Base-by-base conservation (phyloP, 176 grass and related monocot species). In the Avena atlantica region DNA sequence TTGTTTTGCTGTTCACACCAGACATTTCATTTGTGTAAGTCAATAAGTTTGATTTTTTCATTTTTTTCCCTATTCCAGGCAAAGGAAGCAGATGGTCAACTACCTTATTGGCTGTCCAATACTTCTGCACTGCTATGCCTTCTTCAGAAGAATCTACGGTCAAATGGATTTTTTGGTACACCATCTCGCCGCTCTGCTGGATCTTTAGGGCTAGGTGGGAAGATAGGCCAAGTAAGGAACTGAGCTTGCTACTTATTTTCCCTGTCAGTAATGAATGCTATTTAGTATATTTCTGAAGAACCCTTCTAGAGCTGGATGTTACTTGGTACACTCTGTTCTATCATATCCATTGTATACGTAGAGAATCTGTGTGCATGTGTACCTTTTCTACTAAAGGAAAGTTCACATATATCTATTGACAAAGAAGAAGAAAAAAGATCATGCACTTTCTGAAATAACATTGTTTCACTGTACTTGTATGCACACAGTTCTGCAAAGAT, bases 101-200 rank as follows among this genome's bases (percentile, higher is more conserved):
- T 99, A 40, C 92, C 97, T 68, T 99, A 99, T 88, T 99, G 97
- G 97, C 70, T 99, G 55, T 96, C 94, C 61, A 99, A 99, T 89
- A 91, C 90, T 21, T 96, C 94, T 85, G 90, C 91, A 59, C 86
- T 99, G 80, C 70, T 96, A 68, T 99, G 97, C 85, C 92, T 99
- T 90, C 78, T 99, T 79, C 97, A 99, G 79, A 99, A 78, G 87
- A 99, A 99, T 78, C 87, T 99, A 50, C 94, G 94, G 19, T 91
- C 94, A 77, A 93, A 96, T 76, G 94, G 94, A 72, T 96, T 94
- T 24, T 88, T 99, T 68, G 44, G 79, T 74, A 99, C 94, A 69
- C 94, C 97, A 58, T 91, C 95, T 82, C 88, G 94, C 27, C 85
- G 90, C 45, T 81, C 90, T 89, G 81, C 66, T 79, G 93, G 87